Evolutionary conservation across 371 early-diverging fungal species (phyloP), one percentile per base, ranked within the genome.

Genomic region (Mucor ambiguus): DNA sequence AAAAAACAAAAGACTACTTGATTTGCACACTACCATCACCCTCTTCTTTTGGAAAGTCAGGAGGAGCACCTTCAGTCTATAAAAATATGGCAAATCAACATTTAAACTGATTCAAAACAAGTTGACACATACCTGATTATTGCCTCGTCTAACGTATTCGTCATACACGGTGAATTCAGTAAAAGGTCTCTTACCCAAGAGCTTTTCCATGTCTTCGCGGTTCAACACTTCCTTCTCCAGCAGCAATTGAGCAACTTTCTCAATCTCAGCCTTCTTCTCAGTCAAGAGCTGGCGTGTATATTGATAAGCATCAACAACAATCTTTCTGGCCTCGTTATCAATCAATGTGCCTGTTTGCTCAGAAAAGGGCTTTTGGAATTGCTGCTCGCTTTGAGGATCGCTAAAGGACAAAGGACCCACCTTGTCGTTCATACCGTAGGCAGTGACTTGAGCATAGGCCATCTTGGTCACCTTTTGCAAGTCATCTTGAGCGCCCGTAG

Each of bases 211-310:
- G 66, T 98, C 98, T 43, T 96, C 95, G 33, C 97, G 86, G 20
- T 87, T 91, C 63, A 98, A 79, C n/a, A 98, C 97, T 80, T 98
- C 99, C 84, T 96, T 96, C 76, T 93, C 89, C 71, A 98, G 81
- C 73, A 98, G 74, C 69, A 90, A 76, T 71, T 88, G 77, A 2
- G 99, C 99, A 2, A 98, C 93, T 81, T 93, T 94, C 73, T 95
- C 95, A 29, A 98, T 94, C 22, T 89, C 89, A 1, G 64, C 90
- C 67, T 87, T 88, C 83, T 91, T 92, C 66, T 92, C 91, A 2
- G 81, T 91, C 64, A 98, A 76, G 33, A 98, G 83, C 28, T 81
- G 55, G 4, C 84, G 68, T 3, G 97, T 96, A 29, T 93, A 77
- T 35, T 87, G 76, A 79, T 94, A 95, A 0, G 97, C 95, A n/a